Base-by-base conservation (phyloP, 257 asterid species). In the Salvia rosmarinus region DNA sequence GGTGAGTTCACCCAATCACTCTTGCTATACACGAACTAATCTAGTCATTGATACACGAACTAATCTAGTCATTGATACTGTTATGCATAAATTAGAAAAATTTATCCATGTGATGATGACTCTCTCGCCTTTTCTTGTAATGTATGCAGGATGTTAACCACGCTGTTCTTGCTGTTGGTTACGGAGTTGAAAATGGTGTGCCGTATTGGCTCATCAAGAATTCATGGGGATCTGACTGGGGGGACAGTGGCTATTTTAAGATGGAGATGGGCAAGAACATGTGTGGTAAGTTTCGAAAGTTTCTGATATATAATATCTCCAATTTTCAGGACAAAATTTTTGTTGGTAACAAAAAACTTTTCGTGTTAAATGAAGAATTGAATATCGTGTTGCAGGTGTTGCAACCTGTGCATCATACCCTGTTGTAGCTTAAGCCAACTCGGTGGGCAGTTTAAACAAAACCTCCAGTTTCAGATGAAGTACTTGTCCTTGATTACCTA, bases 151-250 rank as follows among this genome's bases (percentile, higher is more conserved):
- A 91, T 47, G 98, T 95, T 67, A 95, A 95, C 88, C 99, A 95
- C 64, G 99, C 95, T 20, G 99, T 95, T 64, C 84, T 94, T 68
- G 97, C 98, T 63, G 98, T 95, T 82, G 99, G 98, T 32, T 91
- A 88, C 23, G 96, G 98, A 66, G 85, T 91, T 39, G 99, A 91
- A 82, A 75, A 87, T 47, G 95, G 94, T 0, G 68, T 82, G 37
- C 95, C 96, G 0, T 91, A 91, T 51, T 91, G 98, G 98, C 92
- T 95, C 70, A 87, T 95, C 64, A 95, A 95, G 82, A 91, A 95
- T 77, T 95, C 99, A 6, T 91, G 99, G 99, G 99, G 98, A 82
- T 87, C 84, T 59, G 84, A 83, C 55, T 91, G 98, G 98, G 99
- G 98, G 49, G 96, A 85, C 79, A 19, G 86, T 1, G 98, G 98